phyloP scores from a whole-genome alignment of 1,139 yeast genomes.

The Casaregolazyma suthepensis region DNA sequence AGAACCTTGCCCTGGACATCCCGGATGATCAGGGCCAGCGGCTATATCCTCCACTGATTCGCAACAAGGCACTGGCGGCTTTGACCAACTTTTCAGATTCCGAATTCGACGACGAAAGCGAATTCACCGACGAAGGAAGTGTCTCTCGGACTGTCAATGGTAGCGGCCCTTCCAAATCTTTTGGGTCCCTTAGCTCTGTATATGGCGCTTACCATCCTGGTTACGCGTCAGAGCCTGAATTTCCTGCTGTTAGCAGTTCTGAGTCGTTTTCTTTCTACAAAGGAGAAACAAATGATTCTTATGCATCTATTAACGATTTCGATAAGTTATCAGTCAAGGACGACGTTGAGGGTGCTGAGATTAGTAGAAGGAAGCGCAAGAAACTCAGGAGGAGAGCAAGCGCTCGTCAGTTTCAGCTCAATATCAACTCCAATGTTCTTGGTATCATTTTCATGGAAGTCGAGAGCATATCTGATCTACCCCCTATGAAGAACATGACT shows the following conservation, averaged over 20 bases:
- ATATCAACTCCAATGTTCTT: conserved; percentile 41
- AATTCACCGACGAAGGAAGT: not conserved
- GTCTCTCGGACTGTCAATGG: not conserved
- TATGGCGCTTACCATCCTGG: not conserved
- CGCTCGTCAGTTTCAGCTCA: conserved; percentile 28
- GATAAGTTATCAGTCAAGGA: not conserved
- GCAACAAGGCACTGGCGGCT: not conserved
- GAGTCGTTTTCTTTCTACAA: not conserved
- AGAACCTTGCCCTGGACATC: not conserved
- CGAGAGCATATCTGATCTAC: conserved; percentile 52
- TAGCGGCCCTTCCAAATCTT: not conserved
- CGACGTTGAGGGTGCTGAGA: not conserved
- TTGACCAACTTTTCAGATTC: not conserved
- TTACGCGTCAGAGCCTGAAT: not conserved
- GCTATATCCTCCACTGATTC: not conserved
- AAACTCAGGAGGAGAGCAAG: conserved; percentile 4
- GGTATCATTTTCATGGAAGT: conserved; percentile 80
- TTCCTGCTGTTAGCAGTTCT: not conserved
- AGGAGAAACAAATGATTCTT: not conserved
- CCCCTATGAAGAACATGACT: conserved; percentile 36
- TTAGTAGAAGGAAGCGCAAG: conserved; percentile 4
- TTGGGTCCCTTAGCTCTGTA: not conserved
- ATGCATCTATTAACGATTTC: not conserved
- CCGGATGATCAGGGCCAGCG: not conserved
- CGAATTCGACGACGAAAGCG: not conserved